Evolutionary conservation across 2,329 filamentous ascomycete species (phyloP).

Genomic region (Lachnellula willkommii): DNA sequence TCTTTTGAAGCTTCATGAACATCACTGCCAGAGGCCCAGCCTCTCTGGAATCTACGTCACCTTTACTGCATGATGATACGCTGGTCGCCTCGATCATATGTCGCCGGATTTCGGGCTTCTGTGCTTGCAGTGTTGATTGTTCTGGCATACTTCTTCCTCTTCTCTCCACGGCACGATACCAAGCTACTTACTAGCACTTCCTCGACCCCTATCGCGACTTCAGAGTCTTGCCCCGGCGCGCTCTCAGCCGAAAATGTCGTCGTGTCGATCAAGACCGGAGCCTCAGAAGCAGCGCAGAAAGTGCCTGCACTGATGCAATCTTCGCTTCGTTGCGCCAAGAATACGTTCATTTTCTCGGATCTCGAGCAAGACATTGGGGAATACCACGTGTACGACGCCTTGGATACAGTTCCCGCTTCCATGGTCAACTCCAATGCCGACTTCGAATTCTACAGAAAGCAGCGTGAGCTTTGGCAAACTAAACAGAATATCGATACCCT

Average conservation of each 20-base stretch:
- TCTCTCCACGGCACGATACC: not conserved
- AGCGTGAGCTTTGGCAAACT: slow-evolving; percentile 39
- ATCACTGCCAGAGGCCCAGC: too few relatives aligned
- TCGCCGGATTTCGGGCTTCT: not conserved
- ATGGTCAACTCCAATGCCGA: slow-evolving; percentile 42
- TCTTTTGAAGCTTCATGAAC: too few relatives aligned
- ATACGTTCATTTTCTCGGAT: slow-evolving; percentile 55
- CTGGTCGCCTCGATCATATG: not conserved
- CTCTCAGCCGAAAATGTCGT: not conserved
- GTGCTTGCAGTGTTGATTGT: not conserved
- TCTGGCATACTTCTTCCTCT: not conserved
- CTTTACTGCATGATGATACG: not conserved
- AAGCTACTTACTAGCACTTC: not conserved
- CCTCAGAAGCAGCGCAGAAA: slow-evolving; percentile 47
- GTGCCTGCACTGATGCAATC: slow-evolving; percentile 51
- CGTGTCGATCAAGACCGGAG: slow-evolving; percentile 49
- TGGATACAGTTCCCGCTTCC: slow-evolving; percentile 38
- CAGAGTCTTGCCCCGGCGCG: too few relatives aligned
- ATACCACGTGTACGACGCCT: slow-evolving; percentile 40
- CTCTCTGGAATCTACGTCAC: too few relatives aligned
- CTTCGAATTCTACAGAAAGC: slow-evolving; percentile 41
- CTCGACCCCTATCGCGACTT: too few relatives aligned
- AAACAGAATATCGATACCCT: slow-evolving; percentile 41
- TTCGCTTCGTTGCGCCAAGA: slow-evolving; percentile 39
- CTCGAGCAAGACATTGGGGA: slow-evolving; percentile 44